Base-by-base conservation (phyloP, 306 rosid genomes). In the Rosa rugosa region DNA sequence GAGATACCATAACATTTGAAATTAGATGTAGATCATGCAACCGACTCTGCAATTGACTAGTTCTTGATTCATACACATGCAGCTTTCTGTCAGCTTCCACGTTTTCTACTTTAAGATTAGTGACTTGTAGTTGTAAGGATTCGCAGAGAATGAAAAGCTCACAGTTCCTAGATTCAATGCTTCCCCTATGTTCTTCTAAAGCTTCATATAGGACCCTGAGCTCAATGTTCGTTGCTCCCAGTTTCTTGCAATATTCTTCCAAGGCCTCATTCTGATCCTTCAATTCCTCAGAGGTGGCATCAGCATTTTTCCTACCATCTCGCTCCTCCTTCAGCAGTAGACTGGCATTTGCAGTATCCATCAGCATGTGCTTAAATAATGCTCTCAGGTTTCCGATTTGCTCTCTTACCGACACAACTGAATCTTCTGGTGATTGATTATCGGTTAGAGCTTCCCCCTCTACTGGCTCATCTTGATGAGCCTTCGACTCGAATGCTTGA, bases 401-500 rank as follows among this genome's bases (percentile, higher is more conserved):
- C 85, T 85, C 90, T 78, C 82, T 86, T 72, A 86, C 76, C 18
- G 65, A 80, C 70, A 50, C 71, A 80, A 87, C 85, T 77, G 93
- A 85, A 64, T 87, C 89, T 16, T 72, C 80, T 36, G 81, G 75
- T 62, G 84, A 83, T 51, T 84, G 86, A 75, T 51, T 65, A 72
- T 84, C 90, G 71, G 73, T 69, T 22, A 76, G 70, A 79, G 36
- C 81, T 57, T 47, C 69, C 74, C 40, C 89, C 77, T 79, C 93
- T 60, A 31, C 81, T 8, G 70, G 85, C 71, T 93, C 98, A 76
- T 89, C 94, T 78, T 78, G 71, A 20, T 81, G 85, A 78, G 47
- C 76, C 81, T 95, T 90, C 40, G 88, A 80, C 87, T 96, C 98
- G 53, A 91, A 96, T 70, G 99, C 96, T 84, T 85, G 94, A 82